Evolutionary conservation across 805 yeast genomes (phyloP).

Genomic region (Cyberlindnera xylosilytica): DNA sequence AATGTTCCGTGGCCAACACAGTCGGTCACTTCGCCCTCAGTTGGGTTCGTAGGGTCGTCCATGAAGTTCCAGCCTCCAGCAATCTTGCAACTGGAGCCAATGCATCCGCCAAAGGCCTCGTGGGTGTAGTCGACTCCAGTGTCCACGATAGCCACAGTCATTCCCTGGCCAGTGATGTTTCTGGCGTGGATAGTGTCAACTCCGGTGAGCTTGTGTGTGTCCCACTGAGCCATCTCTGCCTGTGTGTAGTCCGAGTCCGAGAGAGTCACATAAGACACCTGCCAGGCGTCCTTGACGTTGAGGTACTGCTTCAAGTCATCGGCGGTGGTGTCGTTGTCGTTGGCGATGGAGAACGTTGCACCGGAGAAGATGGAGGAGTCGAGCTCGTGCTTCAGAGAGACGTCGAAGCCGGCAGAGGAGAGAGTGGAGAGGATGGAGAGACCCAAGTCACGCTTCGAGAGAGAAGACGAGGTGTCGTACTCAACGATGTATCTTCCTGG

Average conservation of each 20-base stretch:
- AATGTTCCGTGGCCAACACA: constrained; percentile 22
- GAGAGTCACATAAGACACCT: constrained; percentile 10
- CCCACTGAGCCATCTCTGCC: constrained; percentile 4
- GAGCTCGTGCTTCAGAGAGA: constrained; percentile 7
- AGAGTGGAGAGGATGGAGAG: constrained; percentile 4
- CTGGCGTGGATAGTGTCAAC: constrained; percentile 4
- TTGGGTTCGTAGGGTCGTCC: constrained; percentile 2
- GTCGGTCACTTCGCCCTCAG: constrained; percentile 13
- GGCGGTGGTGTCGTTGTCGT: constrained; percentile 6
- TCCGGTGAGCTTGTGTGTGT: constrained; percentile 7
- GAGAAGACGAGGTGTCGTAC: constrained; percentile 6
- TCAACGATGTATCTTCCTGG: constrained; percentile 18
- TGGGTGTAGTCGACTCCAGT: constrained; percentile 12
- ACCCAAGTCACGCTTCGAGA: constrained; percentile 8
- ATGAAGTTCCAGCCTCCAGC: constrained; percentile 17
- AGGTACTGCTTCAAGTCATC: constrained; percentile 6
- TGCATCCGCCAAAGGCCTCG: constrained; percentile 9
- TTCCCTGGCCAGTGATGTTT: constrained; percentile 3
- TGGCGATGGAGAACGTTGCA: constrained; percentile 11
- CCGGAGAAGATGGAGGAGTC: constrained; percentile 17
- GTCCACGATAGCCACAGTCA: constrained; percentile 7
- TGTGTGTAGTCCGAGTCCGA: constrained; percentile 5
- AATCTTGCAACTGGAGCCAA: constrained; percentile 10
- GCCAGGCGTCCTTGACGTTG: constrained; percentile 18
- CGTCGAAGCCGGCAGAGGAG: constrained; percentile 8